Base-by-base conservation (phyloP, 768 basidiomycete genomes). In the Butyriboletus loyo region DNA sequence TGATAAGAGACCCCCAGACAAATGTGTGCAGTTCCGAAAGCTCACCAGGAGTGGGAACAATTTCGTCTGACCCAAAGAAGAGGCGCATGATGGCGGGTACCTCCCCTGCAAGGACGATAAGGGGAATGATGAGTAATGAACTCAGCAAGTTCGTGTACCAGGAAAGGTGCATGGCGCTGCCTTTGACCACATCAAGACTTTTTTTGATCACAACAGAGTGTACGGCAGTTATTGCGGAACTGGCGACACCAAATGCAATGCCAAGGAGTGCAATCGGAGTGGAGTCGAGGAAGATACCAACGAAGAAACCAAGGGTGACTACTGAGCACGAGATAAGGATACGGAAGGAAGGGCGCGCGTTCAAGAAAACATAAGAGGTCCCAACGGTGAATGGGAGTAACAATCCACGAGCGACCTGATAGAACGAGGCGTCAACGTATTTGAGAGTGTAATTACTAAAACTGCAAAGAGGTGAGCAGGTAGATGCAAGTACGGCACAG, bases 121-220 rank as follows among this genome's bases (percentile, higher is more conserved):
- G 58, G 0, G 95, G 96, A 1, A 83, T 61, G 37, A 98, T 75
- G 24, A 88, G 72, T 17, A 87, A 46, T 2, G 91, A 82, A 57
- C 87, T 90, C 30, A 94, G 66, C 30, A 92, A 69, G 70, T 98
- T 98, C 36, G 87, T 88, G 74, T 97, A 97, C 87, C 92, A 98
- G 0, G 87, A 89, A 36, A 98, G 79, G 37, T 87, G 76, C 48
- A 96, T 77, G 7, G 95, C 88, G 55, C 87, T 91, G 54, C 89
- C 90, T 30, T 86, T 81, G 30, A 98, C 92, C 44, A 89, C 77
- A 34, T 76, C 77, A 19, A 98, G 75, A 39, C 84, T 86, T 58
- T 85, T 83, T 72, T 98, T 98, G 75, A 98, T 97, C 53, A 97
- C 86, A 22, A 97, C 92, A 2, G 93, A 93, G 68, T 98, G 96